Evolutionary conservation across 768 basidiomycete genomes (phyloP).

Genomic region (Dioszegia aurantiaca): DNA sequence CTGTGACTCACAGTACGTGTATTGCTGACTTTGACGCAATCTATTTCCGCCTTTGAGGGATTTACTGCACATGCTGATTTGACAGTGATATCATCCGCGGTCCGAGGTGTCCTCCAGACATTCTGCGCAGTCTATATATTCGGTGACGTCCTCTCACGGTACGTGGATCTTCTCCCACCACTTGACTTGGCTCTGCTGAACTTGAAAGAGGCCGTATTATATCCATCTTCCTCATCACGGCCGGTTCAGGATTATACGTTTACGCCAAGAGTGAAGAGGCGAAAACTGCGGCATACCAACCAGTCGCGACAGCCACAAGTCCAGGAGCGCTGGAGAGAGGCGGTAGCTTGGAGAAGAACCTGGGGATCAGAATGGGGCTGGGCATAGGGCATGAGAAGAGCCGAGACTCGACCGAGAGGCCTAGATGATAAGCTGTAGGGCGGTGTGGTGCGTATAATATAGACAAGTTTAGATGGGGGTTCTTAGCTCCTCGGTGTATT

Average conservation of each 20-base stretch:
- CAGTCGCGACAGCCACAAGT: conserved; percentile 6
- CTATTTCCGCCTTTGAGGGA: too few relatives aligned
- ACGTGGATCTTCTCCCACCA: conserved; percentile 47
- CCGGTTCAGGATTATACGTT: conserved; percentile 49
- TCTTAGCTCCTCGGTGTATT: too few relatives aligned
- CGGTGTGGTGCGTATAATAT: too few relatives aligned
- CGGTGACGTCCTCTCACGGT: conserved; percentile 74
- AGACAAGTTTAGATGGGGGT: too few relatives aligned
- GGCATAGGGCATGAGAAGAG: too few relatives aligned
- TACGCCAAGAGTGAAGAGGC: conserved; percentile 43
- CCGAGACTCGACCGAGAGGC: too few relatives aligned
- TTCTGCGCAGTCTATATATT: conserved; percentile 78
- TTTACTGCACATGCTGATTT: not conserved
- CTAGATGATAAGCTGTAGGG: too few relatives aligned
- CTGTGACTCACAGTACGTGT: conserved; percentile 74
- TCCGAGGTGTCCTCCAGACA: conserved; percentile 89
- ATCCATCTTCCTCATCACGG: conserved; percentile 45
- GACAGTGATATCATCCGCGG: conserved; percentile 62
- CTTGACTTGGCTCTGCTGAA: not conserved
- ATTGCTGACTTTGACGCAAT: too few relatives aligned
- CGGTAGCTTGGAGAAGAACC: not conserved
- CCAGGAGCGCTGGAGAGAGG: conserved; percentile 23
- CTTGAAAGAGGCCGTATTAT: conserved; percentile 35
- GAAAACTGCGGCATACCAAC: not conserved
- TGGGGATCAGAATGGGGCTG: not conserved